Conservation (phyloP, 805 yeast genomes). For the Scheffersomyces ergatensis region DNA sequence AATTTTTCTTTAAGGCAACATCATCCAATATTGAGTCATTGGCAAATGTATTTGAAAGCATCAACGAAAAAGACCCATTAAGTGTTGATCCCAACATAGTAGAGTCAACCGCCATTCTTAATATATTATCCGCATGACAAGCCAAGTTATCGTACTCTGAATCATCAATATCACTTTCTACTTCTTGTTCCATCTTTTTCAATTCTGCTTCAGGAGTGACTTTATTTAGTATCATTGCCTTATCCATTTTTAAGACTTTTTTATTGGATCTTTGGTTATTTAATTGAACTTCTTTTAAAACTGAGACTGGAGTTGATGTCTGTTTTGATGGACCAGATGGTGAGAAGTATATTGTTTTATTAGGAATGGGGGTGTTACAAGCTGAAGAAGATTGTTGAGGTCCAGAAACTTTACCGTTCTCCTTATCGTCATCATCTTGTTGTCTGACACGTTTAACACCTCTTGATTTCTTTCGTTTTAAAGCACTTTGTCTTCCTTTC, state of each 20-base stretch:
- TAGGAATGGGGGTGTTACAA: conserved; percentile 24
- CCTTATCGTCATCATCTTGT: not conserved
- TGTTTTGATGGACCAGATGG: conserved; percentile 19
- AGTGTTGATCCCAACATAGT: conserved; percentile 44
- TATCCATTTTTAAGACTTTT: conserved; percentile 9
- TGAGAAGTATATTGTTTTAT: conserved; percentile 25
- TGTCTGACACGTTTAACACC: conserved; percentile 8
- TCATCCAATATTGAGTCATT: conserved; percentile 27
- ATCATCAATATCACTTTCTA: conserved; percentile 14
- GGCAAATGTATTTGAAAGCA: conserved; percentile 25
- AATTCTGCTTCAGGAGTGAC: not conserved
- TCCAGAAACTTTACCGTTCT: conserved; percentile 4
- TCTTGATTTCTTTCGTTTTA: not conserved
- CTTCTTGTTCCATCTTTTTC: not conserved
- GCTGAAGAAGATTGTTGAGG: conserved; percentile 8
- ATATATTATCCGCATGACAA: conserved; percentile 44
- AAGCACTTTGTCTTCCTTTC: not conserved
- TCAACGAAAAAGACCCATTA: conserved; percentile 34
- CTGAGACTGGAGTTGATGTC: conserved; percentile 25
- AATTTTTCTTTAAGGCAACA: conserved; percentile 13
- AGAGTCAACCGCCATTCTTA: conserved; percentile 47
- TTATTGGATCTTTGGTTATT: conserved; percentile 12
- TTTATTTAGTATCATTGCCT: not conserved
- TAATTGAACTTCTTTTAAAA: conserved; percentile 15
- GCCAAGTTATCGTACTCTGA: conserved; percentile 39